phyloP scores from a whole-genome alignment of 352 stramenopile genomes.

The Phytophthora chlamydospora region DNA sequence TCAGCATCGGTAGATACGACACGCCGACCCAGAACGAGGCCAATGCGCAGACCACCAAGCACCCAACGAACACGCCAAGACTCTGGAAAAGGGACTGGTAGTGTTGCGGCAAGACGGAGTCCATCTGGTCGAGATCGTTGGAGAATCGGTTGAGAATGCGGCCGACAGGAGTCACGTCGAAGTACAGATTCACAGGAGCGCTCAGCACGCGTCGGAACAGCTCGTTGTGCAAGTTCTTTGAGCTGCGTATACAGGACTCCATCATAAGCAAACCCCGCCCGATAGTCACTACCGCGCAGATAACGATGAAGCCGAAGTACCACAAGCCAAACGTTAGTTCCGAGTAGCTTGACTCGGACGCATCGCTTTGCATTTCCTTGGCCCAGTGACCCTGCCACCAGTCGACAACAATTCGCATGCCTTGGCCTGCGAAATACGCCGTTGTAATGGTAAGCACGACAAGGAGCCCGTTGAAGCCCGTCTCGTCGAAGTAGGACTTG shows the following conservation, averaged over 20 bases:
- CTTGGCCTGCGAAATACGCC: conserved; percentile 26
- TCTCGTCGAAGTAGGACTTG: conserved; percentile 44
- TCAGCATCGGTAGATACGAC: conserved; percentile 64
- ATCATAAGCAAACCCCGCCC: conserved; percentile 33
- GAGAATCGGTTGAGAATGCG: conserved; percentile 60
- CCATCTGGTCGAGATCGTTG: conserved; percentile 56
- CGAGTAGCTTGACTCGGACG: conserved; percentile 46
- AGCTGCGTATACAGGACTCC: conserved; percentile 38
- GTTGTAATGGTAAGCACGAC: conserved; percentile 28
- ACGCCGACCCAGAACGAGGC: conserved; percentile 49
- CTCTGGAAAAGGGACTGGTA: conserved; percentile 41
- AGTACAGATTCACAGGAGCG: conserved; percentile 54
- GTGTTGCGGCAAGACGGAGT: conserved; percentile 44
- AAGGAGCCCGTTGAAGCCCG: conserved; percentile 32
- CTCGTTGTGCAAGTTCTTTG: conserved; percentile 37
- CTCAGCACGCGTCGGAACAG: conserved; percentile 45
- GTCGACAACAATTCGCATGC: conserved; percentile 31
- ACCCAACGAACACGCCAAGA: conserved; percentile 38
- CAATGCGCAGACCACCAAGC: conserved; percentile 47
- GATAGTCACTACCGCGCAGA: conserved; percentile 30
- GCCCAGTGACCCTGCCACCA: conserved; percentile 50
- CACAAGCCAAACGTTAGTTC: conserved; percentile 35
- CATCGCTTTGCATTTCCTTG: conserved; percentile 23
- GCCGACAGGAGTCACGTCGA: conserved; percentile 58
- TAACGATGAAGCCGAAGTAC: conserved; percentile 43